Percentiles rank a stretch among this genome's conserved stretches.
Evolutionary conservation across 2,329 filamentous ascomycete species (phyloP).

Genomic region (Ophiosphaerella narmari): DNA sequence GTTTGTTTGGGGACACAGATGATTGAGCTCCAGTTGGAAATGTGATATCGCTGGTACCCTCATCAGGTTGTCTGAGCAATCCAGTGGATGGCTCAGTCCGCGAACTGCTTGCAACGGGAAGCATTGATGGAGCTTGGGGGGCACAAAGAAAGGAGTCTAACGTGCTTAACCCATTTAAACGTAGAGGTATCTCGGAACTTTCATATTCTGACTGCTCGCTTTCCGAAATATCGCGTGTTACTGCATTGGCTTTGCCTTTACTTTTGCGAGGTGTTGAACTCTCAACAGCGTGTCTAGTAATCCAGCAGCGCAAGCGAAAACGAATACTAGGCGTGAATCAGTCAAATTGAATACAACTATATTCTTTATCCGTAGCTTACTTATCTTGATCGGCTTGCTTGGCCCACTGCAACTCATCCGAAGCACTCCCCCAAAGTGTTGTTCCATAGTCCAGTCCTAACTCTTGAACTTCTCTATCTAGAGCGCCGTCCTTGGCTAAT

Average conservation of each 20-base stretch:
- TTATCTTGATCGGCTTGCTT: neutral
- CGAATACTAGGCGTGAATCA: conserved; percentile 9
- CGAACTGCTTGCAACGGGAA: neutral
- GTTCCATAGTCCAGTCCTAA: conserved; percentile 10
- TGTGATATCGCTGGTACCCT: neutral
- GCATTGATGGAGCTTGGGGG: neutral
- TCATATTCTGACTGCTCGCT: neutral
- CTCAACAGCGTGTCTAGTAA: conserved; percentile 4
- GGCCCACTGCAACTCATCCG: conserved; percentile 9
- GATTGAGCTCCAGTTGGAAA: neutral
- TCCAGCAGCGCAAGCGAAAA: conserved; percentile 20
- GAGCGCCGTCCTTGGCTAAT: conserved; percentile 5
- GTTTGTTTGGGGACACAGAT: conserved; percentile 8
- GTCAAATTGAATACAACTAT: no score
- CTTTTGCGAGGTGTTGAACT: conserved; percentile 2
- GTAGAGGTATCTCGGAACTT: neutral
- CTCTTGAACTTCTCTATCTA: conserved; percentile 2
- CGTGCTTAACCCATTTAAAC: neutral
- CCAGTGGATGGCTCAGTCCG: neutral
- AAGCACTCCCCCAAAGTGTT: conserved; percentile 10
- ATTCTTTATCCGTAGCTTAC: conserved; percentile 2
- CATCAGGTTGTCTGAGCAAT: neutral
- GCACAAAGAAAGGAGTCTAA: neutral
- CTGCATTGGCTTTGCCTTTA: conserved; percentile 5
- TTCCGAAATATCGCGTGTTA: neutral